These are phyloP conservation scores for Trichophyton schoenleinii DNA, from an alignment of 2,329 filamentous ascomycete species.

Conservation along the genomic window DNA sequence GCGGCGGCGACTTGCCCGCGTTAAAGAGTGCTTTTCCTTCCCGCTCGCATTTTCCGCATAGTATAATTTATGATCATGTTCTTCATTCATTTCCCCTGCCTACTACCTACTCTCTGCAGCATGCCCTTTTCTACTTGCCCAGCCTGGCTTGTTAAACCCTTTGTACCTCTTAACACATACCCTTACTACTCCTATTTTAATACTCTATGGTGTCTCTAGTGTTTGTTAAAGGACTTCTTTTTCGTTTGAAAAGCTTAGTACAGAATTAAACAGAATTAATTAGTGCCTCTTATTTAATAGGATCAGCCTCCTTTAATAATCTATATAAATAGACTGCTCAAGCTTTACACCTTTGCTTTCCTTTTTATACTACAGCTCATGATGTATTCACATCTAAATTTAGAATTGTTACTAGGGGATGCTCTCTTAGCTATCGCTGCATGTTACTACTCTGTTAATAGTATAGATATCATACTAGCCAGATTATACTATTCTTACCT, in stretches of 20 bases:
- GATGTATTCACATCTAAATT: too few species aligned
- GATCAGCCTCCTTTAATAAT: background rate
- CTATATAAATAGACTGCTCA: background rate
- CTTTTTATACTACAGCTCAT: too few species aligned
- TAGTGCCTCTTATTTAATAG: background rate
- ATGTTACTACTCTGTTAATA: too few species aligned
- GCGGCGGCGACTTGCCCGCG: conserved; percentile 4
- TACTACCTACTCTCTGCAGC: background rate
- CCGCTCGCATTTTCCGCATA: background rate
- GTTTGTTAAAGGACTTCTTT: conserved; percentile 1
- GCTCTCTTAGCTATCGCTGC: too few species aligned
- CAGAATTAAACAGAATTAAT: conserved; percentile 2
- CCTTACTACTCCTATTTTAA: background rate
- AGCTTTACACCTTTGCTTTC: background rate
- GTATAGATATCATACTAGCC: too few species aligned
- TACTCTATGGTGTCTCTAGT: background rate
- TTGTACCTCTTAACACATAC: background rate
- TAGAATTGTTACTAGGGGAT: too few species aligned
- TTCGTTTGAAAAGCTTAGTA: conserved; percentile 1
- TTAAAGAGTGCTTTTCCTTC: background rate
- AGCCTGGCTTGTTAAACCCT: background rate
- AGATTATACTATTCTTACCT: too few species aligned
- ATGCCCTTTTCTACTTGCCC: background rate
- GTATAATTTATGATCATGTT: background rate
- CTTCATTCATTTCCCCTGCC: background rate